Base-by-base conservation (phyloP, 2,329 filamentous ascomycete species). In the Pseudopyricularia cyperi region DNA sequence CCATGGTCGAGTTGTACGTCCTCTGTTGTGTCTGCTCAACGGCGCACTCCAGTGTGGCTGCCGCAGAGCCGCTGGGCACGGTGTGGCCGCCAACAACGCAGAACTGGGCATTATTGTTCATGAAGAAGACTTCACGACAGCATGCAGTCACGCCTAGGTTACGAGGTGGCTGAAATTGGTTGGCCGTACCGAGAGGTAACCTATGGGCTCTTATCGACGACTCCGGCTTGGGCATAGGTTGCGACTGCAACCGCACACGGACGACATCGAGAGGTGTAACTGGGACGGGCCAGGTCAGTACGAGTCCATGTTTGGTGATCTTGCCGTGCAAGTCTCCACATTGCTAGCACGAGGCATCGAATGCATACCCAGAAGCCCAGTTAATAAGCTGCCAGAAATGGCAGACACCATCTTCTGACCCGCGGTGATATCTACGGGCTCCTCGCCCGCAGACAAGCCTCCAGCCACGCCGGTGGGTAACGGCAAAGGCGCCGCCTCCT, bases 251-350 rank as follows among this genome's bases (percentile, higher is more conserved):
- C 56, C 93, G 89, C 47, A 98, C 89, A 56, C 93, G 88, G 55
- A 98, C 93, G 56, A 98, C 93, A 64, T 98, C 93, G 51, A 98
- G 83, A 47, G 93, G 93, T 5, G 93, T 98, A 32, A 95, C 91
- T 94, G 58, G 48, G 8, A 53, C 22, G 7, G 39, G 57, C 50
- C 50, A 44, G 52, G 57, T 51, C 50, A 44, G 52, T 53, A 34
- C 30, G 22, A 28, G 5, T 8, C 7, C 14, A 15, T 11, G 17
- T 19, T 9, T 30, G 5, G 5, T 30, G 9, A 30, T 30, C 28
- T 30, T 30, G 28, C 28, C 28, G 28, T 30, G 28, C 28, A 30
- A n/a, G n/a, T n/a, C n/a, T n/a, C n/a, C n/a, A 14, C n/a, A 32
- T 12, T 44, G 24, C 34, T 19, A 50, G 9, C 7, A 26, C 35